Percentiles rank a stretch among this genome's conserved stretches.
phyloP scores from a whole-genome alignment of 1,139 yeast species.

The Sporopachydermia cereana region DNA sequence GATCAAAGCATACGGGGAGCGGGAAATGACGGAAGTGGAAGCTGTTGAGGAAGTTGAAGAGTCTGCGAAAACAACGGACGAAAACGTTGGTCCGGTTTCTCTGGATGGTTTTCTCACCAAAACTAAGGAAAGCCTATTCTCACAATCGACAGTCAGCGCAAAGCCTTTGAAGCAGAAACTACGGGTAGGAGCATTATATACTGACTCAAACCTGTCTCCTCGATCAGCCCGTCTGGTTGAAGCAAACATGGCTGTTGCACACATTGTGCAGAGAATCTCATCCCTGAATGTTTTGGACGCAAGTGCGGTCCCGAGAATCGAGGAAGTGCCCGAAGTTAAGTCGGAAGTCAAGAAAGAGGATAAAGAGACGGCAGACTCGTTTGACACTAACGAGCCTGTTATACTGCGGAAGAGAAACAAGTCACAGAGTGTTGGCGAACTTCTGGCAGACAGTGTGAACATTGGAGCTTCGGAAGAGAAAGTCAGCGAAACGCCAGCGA shows the following conservation, averaged over 20 bases:
- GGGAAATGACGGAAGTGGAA: neutral
- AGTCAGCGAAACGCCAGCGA: neutral
- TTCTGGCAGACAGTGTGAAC: neutral
- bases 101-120: neutral
- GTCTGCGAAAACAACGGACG: neutral
- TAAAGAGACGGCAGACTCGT: too few relatives aligned
- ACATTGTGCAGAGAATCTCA: neutral
- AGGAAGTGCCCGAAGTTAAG: neutral
- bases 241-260: neutral
- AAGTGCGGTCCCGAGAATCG: neutral
- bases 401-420: neutral
- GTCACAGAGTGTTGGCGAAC: neutral
- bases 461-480: neutral
- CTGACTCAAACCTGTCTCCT: too few relatives aligned
- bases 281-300: neutral
- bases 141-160: neutral
- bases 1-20: slow-evolving; percentile 21
- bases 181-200: neutral
- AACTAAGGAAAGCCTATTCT: neutral
- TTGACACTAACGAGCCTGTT: neutral
- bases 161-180: neutral
- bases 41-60: neutral
- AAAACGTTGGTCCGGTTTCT: neutral
- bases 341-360: neutral
- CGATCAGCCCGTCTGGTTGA: too few relatives aligned